Evolutionary conservation across 768 basidiomycete species (phyloP), one percentile per base, ranked within the genome.

Genomic region (Steccherinum ochraceum): DNA sequence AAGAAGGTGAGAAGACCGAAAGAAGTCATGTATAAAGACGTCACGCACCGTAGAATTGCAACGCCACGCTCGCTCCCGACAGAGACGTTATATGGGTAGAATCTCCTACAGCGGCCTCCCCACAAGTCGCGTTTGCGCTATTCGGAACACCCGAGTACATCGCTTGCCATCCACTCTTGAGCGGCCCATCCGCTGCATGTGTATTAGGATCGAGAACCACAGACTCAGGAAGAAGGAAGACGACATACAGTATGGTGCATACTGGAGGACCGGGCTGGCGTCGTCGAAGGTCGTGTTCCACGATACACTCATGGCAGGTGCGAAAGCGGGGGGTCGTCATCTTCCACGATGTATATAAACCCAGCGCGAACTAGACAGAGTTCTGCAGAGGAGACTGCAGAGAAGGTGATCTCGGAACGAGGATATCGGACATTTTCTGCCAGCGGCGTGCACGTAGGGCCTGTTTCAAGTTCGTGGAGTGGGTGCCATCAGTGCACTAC

Each of bases 41-140:
- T 7, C 13, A 42, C 59, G 2, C 35, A 64, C 64, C 64, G 39
- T 61, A 60, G 50, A 65, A 66, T n/a, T 62, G 49, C 1, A 66
- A 46, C 11, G 52, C 49, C 11, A 66, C 30, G 45, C 57, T 64
- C 4, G 64, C 64, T 11, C 61, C 64, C 16, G 58, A 48, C 3
- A 56, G 42, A 1, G 59, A 56, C 13, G 63, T 65, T 12, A 58
- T 46, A 27, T 59, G 61, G 0, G 27, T 13, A 0, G 58, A 57
- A 2, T 49, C 25, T 3, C 58, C 55, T 4, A 40, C 19, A 7
- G 58, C 51, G 3, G 51, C 45, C 10, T 53, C 45, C 40, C 55
- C 57, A 3, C 45, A 51, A 2, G 11, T 19, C 12, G 41, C 12
- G 39, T 39, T 16, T n/a, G 24, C 50, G 49, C 55, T 54, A 5